These are phyloP conservation scores for Phytophthora vignae DNA, from an alignment of 352 stramenopile species.

Conservation along the genomic window DNA sequence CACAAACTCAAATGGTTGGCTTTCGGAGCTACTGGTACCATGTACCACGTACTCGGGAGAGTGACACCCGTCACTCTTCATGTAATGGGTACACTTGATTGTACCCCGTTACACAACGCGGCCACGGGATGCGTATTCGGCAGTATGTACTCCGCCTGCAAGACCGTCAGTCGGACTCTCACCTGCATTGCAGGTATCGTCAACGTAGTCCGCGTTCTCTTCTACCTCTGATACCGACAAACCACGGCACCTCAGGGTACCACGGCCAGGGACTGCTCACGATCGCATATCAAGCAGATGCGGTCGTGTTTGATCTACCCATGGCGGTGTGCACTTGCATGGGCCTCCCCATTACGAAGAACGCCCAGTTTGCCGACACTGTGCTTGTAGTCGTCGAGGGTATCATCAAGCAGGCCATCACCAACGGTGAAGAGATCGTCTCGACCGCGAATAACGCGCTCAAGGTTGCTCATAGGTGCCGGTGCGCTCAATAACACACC, in stretches of 20 bases:
- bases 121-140: slow-evolving; percentile 44
- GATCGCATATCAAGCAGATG: slow-evolving; percentile 41
- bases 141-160: slow-evolving; percentile 15
- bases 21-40: too few species aligned
- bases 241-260: slow-evolving; percentile 24
- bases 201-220: slow-evolving; percentile 15
- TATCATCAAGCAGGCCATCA: slow-evolving; percentile 32
- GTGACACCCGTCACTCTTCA: too few species aligned
- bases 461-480: slow-evolving; percentile 17
- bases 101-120: too few species aligned
- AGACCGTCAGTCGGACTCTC: slow-evolving; percentile 10
- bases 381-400: slow-evolving; percentile 26
- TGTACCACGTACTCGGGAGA: too few species aligned
- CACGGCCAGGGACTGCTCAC: slow-evolving; percentile 19
- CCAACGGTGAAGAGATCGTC: slow-evolving; percentile 28
- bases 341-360: slow-evolving; percentile 37
- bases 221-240: slow-evolving; percentile 38
- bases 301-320: slow-evolving; percentile 56
- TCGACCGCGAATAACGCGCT: slow-evolving; percentile 28
- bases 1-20: too few species aligned
- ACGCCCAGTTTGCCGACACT: slow-evolving; percentile 7
- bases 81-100: too few species aligned
- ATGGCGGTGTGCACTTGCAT: slow-evolving; percentile 57
- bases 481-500: slow-evolving; percentile 19
- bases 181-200: slow-evolving; percentile 30